A percentile compares a stretch with the other conserved stretches of the same genome.
phyloP scores from a whole-genome alignment of 1,139 yeast species.

The Debaryomycetaceae sp. region DNA sequence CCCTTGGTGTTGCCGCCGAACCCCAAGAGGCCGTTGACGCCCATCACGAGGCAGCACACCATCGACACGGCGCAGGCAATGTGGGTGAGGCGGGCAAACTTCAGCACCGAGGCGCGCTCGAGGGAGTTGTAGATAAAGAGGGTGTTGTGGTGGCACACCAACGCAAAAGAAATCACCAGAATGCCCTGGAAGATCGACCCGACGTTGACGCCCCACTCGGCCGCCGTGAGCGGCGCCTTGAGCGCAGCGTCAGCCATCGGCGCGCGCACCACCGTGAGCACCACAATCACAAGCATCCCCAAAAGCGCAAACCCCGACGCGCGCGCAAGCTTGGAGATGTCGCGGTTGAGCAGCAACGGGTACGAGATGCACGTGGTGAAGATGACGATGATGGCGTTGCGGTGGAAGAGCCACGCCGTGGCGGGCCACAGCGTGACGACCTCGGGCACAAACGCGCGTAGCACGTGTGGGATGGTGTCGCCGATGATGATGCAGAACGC shows the following conservation, averaged over 20 bases:
- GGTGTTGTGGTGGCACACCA: slow-evolving; percentile 94
- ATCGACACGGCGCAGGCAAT: slow-evolving; percentile 79
- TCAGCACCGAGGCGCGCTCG: slow-evolving; percentile 65
- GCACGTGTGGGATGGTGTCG: slow-evolving; percentile 89
- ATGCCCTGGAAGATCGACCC: slow-evolving; percentile 76
- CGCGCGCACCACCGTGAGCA: slow-evolving; percentile 70
- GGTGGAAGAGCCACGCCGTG: slow-evolving; percentile 48
- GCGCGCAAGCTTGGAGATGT: slow-evolving; percentile 81
- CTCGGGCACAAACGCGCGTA: slow-evolving; percentile 61
- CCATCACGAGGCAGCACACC: slow-evolving; percentile 75
- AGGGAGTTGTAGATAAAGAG: slow-evolving; percentile 83
- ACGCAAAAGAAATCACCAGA: slow-evolving; percentile 85
- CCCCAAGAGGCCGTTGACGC: slow-evolving; percentile 69
- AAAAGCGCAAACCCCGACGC: slow-evolving; percentile 84
- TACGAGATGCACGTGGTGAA: slow-evolving; percentile 73
- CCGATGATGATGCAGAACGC: slow-evolving; percentile 95
- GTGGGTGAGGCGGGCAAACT: slow-evolving; percentile 77
- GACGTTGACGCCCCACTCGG: slow-evolving; percentile 54
- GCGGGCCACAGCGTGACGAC: slow-evolving; percentile 37
- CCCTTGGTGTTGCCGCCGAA: slow-evolving; percentile 82
- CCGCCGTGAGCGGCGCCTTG: slow-evolving; percentile 42
- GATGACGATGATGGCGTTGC: slow-evolving; percentile 65
- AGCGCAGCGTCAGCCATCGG: slow-evolving; percentile 50
- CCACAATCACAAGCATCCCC: slow-evolving; percentile 77
- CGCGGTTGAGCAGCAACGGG: slow-evolving; percentile 76